phyloP scores from a whole-genome alignment of 2,329 filamentous ascomycete genomes.

The Talaromyces albobiverticillius region DNA sequence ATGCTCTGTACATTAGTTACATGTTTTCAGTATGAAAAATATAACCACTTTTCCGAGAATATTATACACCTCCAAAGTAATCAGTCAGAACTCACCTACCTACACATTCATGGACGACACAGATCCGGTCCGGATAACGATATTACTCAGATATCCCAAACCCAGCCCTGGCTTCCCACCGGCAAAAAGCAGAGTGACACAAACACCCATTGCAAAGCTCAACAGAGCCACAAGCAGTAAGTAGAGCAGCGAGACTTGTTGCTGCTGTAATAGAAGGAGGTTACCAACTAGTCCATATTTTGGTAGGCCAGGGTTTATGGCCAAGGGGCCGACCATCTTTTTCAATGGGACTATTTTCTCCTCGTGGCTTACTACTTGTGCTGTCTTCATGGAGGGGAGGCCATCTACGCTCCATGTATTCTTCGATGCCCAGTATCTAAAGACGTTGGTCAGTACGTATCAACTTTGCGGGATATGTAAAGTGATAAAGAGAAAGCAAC shows the following conservation, averaged over 20 bases:
- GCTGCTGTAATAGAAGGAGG: neutral
- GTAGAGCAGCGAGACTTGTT: neutral
- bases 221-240: constrained; percentile 6
- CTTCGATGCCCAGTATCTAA: constrained; percentile 14
- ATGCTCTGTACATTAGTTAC: neutral
- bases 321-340: constrained; percentile 14
- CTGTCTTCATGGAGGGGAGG: constrained; percentile 10
- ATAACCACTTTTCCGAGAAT: neutral
- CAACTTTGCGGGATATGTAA: neutral
- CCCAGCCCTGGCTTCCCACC: neutral
- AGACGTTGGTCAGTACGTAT: neutral
- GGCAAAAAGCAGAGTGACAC: constrained; percentile 2
- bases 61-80: no score
- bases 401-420: constrained; percentile 14
- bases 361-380: constrained; percentile 1
- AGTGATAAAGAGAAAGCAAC: neutral
- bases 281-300: neutral
- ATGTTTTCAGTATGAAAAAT: neutral
- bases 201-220: constrained; percentile 8
- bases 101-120: no score
- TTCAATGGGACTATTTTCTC: constrained; percentile 11
- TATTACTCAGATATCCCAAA: neutral
- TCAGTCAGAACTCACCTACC: neutral
- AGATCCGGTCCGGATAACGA: no score
- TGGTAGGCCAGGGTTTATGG: constrained; percentile 10